Evolutionary conservation across 2,329 filamentous ascomycete genomes (phyloP).

Genomic region (Colletotrichum sp.): DNA sequence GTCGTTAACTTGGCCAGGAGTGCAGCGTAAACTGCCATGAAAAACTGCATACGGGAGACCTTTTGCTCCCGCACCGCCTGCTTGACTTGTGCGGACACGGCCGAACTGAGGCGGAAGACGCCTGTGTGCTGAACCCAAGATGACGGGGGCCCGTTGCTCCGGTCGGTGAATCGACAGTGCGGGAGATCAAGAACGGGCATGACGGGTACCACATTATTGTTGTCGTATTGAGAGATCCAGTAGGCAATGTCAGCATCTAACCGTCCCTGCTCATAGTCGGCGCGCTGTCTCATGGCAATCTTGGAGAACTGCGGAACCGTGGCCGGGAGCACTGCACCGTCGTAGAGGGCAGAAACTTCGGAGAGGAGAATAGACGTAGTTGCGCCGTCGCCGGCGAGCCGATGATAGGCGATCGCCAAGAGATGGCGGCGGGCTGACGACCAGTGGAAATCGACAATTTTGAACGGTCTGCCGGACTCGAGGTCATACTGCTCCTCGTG

Average conservation of each 20-base stretch:
- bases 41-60: neutral
- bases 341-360: neutral
- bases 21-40: neutral
- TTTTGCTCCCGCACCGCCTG: neutral
- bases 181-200: neutral
- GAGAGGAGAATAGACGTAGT: neutral
- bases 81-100: neutral
- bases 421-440: neutral
- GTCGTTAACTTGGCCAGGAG: neutral
- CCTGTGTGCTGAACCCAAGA: neutral
- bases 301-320: neutral
- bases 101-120: neutral
- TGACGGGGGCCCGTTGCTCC: neutral
- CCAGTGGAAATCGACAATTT: neutral
- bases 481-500: neutral
- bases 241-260: neutral
- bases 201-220: neutral
- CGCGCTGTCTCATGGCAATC: neutral
- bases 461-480: neutral
- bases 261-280: neutral
- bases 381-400: neutral
- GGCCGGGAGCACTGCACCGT: neutral
- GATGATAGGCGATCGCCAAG: neutral
- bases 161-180: neutral
- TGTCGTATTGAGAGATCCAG: neutral